phyloP scores from a whole-genome alignment of 2,329 filamentous ascomycete species.

The Sodiomyces alkalinus region DNA sequence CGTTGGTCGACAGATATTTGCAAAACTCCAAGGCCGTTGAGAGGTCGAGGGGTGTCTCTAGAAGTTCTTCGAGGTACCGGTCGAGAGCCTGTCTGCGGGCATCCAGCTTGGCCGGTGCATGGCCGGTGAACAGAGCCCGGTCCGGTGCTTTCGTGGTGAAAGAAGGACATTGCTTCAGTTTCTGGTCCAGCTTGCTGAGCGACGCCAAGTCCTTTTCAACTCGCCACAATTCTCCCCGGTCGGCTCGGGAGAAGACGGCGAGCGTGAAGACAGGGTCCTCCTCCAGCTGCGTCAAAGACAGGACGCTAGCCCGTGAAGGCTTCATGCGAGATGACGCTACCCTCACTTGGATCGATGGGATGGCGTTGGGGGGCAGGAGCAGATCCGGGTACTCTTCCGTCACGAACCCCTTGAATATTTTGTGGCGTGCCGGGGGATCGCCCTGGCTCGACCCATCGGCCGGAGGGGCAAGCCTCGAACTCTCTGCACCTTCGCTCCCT shows the following conservation, averaged over 20 bases:
- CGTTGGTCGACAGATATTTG: constrained; percentile 62
- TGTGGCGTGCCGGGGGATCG: constrained; percentile 27
- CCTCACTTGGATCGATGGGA: constrained; percentile 71
- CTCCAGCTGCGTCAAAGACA: constrained; percentile 65
- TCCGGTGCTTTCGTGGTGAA: constrained; percentile 73
- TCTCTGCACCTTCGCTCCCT: no score
- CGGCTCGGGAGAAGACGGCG: constrained; percentile 64
- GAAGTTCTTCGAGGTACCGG: constrained; percentile 67
- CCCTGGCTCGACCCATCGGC: no score
- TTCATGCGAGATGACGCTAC: constrained; percentile 92
- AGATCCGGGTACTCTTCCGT: constrained; percentile 80
- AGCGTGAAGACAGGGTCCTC: constrained; percentile 92
- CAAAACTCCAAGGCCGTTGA: constrained; percentile 68
- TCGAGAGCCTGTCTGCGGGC: constrained; percentile 69
- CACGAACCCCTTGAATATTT: constrained; percentile 62
- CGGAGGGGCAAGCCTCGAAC: no score
- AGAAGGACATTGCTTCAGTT: constrained; percentile 56
- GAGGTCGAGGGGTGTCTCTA: constrained; percentile 71
- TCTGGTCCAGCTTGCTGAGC: constrained; percentile 66
- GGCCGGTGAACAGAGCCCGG: constrained; percentile 72
- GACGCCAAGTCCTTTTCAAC: constrained; percentile 83
- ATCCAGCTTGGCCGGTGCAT: constrained; percentile 88
- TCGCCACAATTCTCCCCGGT: constrained; percentile 73
- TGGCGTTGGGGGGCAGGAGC: constrained; percentile 71
- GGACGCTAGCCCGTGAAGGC: constrained; percentile 72